These are phyloP conservation scores for Erodium maritimum DNA, from an alignment of 345 rosid genomes.

Conservation along the genomic window DNA sequence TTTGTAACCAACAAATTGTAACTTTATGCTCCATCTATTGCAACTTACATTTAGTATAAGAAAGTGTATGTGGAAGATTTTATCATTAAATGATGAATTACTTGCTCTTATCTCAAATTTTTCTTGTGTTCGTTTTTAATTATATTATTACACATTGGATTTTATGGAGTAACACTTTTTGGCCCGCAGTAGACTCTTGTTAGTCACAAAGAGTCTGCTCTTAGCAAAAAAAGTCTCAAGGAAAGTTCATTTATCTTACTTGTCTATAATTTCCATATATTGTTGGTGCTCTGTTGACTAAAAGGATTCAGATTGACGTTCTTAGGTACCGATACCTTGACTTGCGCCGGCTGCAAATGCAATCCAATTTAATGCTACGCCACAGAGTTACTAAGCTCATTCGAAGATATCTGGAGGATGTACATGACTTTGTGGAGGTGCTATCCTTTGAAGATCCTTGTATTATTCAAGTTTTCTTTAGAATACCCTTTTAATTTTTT, in stretches of 20 bases:
- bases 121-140: too few species aligned
- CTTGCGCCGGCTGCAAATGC: conserved; percentile 88
- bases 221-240: too few species aligned
- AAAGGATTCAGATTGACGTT: neutral
- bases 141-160: too few species aligned
- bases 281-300: neutral
- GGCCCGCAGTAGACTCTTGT: too few species aligned
- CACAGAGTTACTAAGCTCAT: conserved; percentile 84
- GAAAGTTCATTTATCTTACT: neutral
- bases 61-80: too few species aligned
- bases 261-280: neutral
- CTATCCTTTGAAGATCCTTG: neutral
- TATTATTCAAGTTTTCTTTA: neutral
- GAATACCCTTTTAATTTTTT: neutral
- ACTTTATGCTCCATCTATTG: too few species aligned
- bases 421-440: conserved; percentile 85
- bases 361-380: conserved; percentile 55
- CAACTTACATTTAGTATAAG: too few species aligned
- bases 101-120: too few species aligned
- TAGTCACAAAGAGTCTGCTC: too few species aligned
- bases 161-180: too few species aligned
- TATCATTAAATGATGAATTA: too few species aligned
- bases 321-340: conserved; percentile 84
- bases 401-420: conserved; percentile 76
- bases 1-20: too few species aligned